These are phyloP conservation scores for Calonectria ilicicola DNA, from an alignment of 2,329 filamentous ascomycete species.

Conservation along the genomic window DNA sequence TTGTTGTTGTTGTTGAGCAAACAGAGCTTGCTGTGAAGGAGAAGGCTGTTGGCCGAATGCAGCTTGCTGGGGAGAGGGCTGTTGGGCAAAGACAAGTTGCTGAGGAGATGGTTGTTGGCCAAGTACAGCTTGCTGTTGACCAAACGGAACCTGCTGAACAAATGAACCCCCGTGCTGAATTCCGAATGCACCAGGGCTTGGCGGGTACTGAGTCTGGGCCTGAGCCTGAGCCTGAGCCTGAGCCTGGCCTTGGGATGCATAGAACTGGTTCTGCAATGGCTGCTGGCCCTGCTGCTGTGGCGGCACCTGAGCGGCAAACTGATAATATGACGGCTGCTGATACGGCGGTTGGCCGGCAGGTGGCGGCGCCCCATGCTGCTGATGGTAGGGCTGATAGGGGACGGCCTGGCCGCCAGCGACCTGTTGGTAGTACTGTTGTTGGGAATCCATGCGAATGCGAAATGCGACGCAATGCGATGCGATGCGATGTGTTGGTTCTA, in stretches of 20 bases:
- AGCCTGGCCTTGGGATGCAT: no score
- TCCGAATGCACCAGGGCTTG: neutral
- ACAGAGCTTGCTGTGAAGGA: no score
- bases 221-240: slow-evolving; percentile 13
- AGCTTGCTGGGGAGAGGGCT: no score
- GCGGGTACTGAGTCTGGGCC: neutral
- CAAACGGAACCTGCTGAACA: slow-evolving; percentile 15
- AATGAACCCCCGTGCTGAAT: neutral
- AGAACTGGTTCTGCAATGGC: slow-evolving; percentile 21
- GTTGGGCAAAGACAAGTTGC: no score
- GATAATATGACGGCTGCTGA: slow-evolving; percentile 23
- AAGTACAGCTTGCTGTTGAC: slow-evolving; percentile 20
- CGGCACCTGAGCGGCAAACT: slow-evolving; percentile 19
- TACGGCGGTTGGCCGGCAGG: slow-evolving; percentile 27
- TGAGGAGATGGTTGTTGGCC: slow-evolving; percentile 22
- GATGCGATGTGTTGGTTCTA: no score
- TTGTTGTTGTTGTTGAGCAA: slow-evolving; percentile 10
- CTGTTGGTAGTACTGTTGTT: slow-evolving; percentile 39
- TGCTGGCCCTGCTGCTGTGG: slow-evolving; percentile 19
- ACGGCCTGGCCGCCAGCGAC: slow-evolving; percentile 6
- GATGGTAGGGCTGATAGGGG: slow-evolving; percentile 25
- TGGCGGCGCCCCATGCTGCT: slow-evolving; percentile 12
- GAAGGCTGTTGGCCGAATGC: slow-evolving; percentile 26
- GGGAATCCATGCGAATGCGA: slow-evolving; percentile 30
- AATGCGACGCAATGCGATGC: no score